Conservation (phyloP, 768 basidiomycete species). For the Lentinus brumalis region DNA sequence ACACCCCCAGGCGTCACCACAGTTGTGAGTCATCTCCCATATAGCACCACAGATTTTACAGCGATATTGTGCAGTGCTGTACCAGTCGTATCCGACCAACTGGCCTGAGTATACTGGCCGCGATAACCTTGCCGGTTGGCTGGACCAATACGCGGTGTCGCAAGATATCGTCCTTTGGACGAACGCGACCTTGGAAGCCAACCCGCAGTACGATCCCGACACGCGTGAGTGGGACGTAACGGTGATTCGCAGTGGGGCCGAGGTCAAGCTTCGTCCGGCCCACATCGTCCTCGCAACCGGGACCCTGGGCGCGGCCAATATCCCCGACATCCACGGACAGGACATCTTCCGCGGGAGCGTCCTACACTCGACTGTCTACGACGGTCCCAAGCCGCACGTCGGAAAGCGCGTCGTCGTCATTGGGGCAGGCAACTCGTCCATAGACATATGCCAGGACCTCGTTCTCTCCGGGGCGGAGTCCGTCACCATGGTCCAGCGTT, state of each 20-base stretch:
- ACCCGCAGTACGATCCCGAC: constrained; percentile 36
- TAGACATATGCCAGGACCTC: constrained; percentile 44
- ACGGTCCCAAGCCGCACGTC: constrained; percentile 29
- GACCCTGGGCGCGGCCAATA: constrained; percentile 35
- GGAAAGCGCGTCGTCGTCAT: constrained; percentile 43
- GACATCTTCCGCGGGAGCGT: constrained; percentile 35
- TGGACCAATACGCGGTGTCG: constrained; percentile 42
- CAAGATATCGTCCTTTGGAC: constrained; percentile 51
- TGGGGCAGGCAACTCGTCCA: constrained; percentile 43
- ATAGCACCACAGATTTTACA: too few species aligned
- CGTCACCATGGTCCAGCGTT: constrained; percentile 45
- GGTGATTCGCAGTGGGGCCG: constrained; percentile 33
- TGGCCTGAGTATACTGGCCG: constrained; percentile 45
- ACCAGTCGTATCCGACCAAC: constrained; percentile 39
- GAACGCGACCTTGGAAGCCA: constrained; percentile 33
- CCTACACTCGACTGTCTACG: constrained; percentile 37
- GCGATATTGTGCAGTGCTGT: constrained; percentile 34
- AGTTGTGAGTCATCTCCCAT: constrained; percentile 8
- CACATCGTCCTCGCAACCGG: constrained; percentile 46
- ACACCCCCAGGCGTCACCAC: constrained; percentile 35
- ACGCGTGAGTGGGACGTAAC: constrained; percentile 37
- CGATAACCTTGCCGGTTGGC: constrained; percentile 46
- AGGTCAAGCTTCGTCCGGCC: constrained; percentile 35
- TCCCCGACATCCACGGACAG: constrained; percentile 31
- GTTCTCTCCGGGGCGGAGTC: constrained; percentile 32